Base-by-base conservation (phyloP, 176 grass and related monocot species). In the Zoysia japonica region DNA sequence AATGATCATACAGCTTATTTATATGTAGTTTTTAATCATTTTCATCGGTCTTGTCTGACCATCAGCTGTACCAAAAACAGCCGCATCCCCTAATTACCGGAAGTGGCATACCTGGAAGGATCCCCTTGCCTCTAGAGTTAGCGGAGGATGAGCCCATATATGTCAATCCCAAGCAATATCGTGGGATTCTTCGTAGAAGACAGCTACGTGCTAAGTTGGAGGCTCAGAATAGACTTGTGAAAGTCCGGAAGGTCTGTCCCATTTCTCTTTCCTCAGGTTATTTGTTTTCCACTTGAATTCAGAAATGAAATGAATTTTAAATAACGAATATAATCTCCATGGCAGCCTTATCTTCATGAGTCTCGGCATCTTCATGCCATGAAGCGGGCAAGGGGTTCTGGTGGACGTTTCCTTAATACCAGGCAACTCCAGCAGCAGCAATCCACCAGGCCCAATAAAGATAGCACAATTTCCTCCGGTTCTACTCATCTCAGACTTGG, bases 151-250 rank as follows among this genome's bases (percentile, higher is more conserved):
- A 88, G 46, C 83, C 79, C 46, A 90, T 92, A 77, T 97, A 92
- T 83, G 94, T 97, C 48, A 97, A 97, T 64, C 88, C 89, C 40
- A 97, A 97, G 19, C 94, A 97, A 74, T 97, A 97, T 74, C 77
- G 68, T 11, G 94, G 89, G 40, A 97, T 97, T 74, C 83, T 97
- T 45, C 83, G 94, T 40, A 90, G 94, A 77, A 89, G 94, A 65
- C 91, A 92, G 47, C 74, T 97, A 36, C 91, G 94, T 11, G 91
- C 94, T 52, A 97, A 92, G 82, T 74, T 94, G 83, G 87, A 92
- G 91, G 91, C 91, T 72, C 68, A 90, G 85, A 97, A 94, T 38
- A 97, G 87, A 28, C 85, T 85, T 57, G 71, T 46, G 5, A 92
- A 78, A 69, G 75, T 9, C 54, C 85, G 94, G 75, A 97, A 97